These are phyloP conservation scores for Corylus heterophylla DNA, from an alignment of 306 rosid species.

Conservation along the genomic window DNA sequence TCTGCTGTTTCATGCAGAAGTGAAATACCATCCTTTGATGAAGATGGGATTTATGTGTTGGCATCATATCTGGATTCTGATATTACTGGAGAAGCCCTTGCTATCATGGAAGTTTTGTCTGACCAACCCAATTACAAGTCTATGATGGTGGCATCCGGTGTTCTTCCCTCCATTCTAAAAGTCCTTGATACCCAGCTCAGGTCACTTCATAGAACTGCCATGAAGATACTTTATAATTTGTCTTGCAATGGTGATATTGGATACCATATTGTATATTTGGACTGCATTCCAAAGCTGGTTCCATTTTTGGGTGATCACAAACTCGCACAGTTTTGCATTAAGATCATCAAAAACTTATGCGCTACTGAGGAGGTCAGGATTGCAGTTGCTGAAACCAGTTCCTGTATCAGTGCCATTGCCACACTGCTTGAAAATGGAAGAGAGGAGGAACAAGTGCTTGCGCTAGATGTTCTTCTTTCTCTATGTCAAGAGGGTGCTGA, in stretches of 20 bases:
- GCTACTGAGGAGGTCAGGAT: slow-evolving; percentile 19
- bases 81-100: slow-evolving; percentile 22
- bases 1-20: slow-evolving; percentile 15
- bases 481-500: slow-evolving; percentile 24
- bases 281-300: slow-evolving; percentile 27
- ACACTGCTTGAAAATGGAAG: slow-evolving; percentile 14
- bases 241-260: slow-evolving; percentile 15
- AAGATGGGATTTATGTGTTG: slow-evolving; percentile 21
- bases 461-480: slow-evolving; percentile 16
- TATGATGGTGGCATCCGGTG: slow-evolving; percentile 30
- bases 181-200: slow-evolving; percentile 10
- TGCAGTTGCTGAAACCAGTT: slow-evolving; percentile 15
- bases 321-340: slow-evolving; percentile 12
- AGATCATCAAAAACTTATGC: slow-evolving; percentile 19
- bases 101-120: slow-evolving; percentile 23
- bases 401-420: slow-evolving; percentile 17
- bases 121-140: slow-evolving; percentile 11
- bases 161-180: slow-evolving; percentile 29
- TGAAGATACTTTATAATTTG: slow-evolving; percentile 27
- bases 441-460: slow-evolving; percentile 28
- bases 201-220: slow-evolving; percentile 12
- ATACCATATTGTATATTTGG: slow-evolving; percentile 23
- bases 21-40: slow-evolving; percentile 15
- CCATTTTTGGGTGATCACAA: slow-evolving; percentile 7
- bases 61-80: slow-evolving; percentile 29